Percentiles rank a stretch among this genome's conserved stretches.
These are phyloP conservation scores for Arthroderma uncinatum DNA, from an alignment of 2,329 filamentous ascomycete genomes.

Conservation along the genomic window DNA sequence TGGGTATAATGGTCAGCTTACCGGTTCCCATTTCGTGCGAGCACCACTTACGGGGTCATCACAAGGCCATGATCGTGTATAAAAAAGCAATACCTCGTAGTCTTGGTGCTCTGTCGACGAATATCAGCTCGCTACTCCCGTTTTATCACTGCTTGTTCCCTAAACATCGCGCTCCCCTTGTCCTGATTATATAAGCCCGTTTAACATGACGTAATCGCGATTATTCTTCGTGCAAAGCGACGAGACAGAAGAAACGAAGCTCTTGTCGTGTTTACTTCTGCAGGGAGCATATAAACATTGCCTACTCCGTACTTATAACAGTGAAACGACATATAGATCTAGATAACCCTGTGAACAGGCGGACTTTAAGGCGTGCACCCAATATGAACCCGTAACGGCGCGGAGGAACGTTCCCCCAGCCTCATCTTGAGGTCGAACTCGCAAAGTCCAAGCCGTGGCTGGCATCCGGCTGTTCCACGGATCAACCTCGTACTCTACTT, in stretches of 20 bases:
- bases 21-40: constrained; percentile 10
- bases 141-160: no score
- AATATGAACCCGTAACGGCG: background rate
- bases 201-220: background rate
- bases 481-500: background rate
- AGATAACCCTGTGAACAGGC: no score
- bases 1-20: constrained; percentile 1
- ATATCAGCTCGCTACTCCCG: background rate
- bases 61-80: no score
- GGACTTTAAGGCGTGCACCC: no score
- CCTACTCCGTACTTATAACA: no score
- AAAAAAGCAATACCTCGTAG: no score
- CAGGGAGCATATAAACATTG: no score
- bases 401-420: background rate
- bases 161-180: background rate
- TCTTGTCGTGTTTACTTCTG: no score
- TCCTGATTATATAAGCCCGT: background rate
- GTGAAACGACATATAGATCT: no score
- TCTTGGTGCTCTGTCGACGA: background rate
- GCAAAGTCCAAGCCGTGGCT: background rate
- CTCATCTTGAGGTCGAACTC: background rate
- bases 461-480: background rate
- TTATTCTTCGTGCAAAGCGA: background rate
- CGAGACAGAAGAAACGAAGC: no score
- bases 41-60: background rate